Evolutionary conservation across 345 rosid genomes (phyloP).

Genomic region (Fremontodendron californicum): DNA sequence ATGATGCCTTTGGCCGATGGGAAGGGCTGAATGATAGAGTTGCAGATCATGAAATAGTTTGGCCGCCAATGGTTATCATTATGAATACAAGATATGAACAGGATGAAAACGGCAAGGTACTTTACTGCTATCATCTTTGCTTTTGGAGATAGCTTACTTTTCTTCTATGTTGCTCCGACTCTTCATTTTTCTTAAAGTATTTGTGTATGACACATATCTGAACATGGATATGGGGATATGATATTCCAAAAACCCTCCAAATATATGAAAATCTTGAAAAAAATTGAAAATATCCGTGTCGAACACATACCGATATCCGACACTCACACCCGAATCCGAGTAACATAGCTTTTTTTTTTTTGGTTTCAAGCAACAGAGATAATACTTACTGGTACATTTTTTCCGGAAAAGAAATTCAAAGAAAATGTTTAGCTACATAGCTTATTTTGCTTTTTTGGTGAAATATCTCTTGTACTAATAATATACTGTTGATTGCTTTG

Average conservation of each 20-base stretch:
- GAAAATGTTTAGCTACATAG: not conserved
- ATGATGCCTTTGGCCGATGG: conserved; percentile 36
- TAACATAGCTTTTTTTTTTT: too few species aligned
- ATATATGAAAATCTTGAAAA: too few species aligned
- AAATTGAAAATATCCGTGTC: too few species aligned
- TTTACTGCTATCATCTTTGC: not conserved
- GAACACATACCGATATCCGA: too few species aligned
- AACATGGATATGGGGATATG: too few species aligned
- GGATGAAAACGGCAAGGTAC: conserved; percentile 37
- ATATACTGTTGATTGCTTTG: not conserved
- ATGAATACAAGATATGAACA: conserved; percentile 38
- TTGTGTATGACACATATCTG: too few species aligned
- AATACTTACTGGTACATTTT: not conserved
- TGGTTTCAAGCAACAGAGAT: not conserved
- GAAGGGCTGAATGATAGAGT: conserved; percentile 28
- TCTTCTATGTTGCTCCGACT: too few species aligned
- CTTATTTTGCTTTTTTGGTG: not conserved
- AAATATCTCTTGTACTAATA: not conserved
- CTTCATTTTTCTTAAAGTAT: too few species aligned
- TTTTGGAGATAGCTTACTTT: not conserved
- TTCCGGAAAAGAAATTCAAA: not conserved
- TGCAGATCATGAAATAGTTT: conserved; percentile 26
- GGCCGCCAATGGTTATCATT: conserved; percentile 36
- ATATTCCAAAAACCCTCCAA: too few species aligned
- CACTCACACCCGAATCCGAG: too few species aligned